A percentile compares a stretch with the other conserved stretches of the same genome.
phyloP scores from a whole-genome alignment of 75 land plant genomes.

The Adiantum capillusveneris region DNA sequence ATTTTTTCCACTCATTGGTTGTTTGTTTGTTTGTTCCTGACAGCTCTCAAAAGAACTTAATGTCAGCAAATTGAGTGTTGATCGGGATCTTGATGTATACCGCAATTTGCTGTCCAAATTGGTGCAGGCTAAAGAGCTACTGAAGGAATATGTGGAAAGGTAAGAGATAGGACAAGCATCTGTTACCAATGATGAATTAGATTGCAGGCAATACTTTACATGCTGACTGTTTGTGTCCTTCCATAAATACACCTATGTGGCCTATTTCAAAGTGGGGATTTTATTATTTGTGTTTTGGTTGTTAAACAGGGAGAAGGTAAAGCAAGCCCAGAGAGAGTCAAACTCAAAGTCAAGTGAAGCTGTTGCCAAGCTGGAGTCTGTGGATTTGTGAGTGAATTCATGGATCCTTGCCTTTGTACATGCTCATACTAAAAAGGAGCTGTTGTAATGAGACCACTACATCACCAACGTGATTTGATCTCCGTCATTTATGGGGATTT shows the following conservation, averaged over 20 bases:
- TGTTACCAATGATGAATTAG: too few species aligned
- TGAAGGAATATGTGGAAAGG: conserved; percentile 95
- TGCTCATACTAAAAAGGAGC: too few species aligned
- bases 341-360: conserved; percentile 71
- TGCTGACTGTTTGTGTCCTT: too few species aligned
- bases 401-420: too few species aligned
- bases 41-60: conserved; percentile 92
- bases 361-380: conserved; percentile 31
- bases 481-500: too few species aligned
- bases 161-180: conserved; percentile 13
- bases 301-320: conserved; percentile 81
- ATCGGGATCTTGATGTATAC: conserved; percentile 93
- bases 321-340: conserved; percentile 62
- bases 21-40: background rate
- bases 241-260: too few species aligned
- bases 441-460: too few species aligned
- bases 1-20: background rate
- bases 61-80: conserved; percentile 81
- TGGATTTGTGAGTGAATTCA: background rate
- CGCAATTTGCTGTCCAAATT: conserved; percentile 87
- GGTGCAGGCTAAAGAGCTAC: conserved; percentile 94
- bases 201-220: too few species aligned
- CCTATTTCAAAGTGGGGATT: too few species aligned
- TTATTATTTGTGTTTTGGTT: too few species aligned
- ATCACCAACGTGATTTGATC: too few species aligned